Percentiles rank a stretch among this genome's conserved stretches.
Evolutionary conservation across 768 basidiomycete genomes (phyloP).

Genomic region (Podaxis sp.): DNA sequence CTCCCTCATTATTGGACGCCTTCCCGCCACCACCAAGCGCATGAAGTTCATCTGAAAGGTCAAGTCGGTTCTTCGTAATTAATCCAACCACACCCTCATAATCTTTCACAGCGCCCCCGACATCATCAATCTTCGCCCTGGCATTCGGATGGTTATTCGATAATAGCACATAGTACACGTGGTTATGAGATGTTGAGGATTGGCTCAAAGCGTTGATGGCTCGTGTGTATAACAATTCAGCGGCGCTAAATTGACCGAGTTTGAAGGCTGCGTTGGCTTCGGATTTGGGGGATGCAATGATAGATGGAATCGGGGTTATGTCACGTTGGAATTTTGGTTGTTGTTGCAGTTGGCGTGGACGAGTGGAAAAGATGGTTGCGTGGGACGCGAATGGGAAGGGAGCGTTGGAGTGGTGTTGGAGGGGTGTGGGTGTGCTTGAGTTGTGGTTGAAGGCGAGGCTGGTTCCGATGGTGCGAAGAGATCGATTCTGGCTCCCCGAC

Average conservation of each 20-base stretch:
- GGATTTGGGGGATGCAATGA: constrained; percentile 59
- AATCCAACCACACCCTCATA: constrained; percentile 9
- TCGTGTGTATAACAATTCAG: constrained; percentile 67
- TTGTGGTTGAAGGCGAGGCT: background rate
- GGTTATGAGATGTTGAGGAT: constrained; percentile 29
- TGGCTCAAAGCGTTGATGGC: constrained; percentile 46
- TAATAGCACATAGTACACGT: constrained; percentile 70
- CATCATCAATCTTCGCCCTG: constrained; percentile 70
- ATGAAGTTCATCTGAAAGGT: constrained; percentile 15
- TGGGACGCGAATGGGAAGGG: constrained; percentile 8
- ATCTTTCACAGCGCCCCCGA: constrained; percentile 49
- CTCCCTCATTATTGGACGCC: background rate
- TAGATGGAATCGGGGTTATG: constrained; percentile 38
- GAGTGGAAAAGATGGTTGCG: constrained; percentile 27
- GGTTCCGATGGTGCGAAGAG: constrained; percentile 30
- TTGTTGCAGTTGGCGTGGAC: constrained; percentile 10
- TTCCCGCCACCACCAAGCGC: constrained; percentile 11
- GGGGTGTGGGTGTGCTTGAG: constrained; percentile 26
- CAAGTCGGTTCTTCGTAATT: background rate
- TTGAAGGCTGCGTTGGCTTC: constrained; percentile 81
- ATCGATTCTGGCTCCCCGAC: constrained; percentile 28
- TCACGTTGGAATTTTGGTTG: constrained; percentile 31
- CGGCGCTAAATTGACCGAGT: constrained; percentile 84
- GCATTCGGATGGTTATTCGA: constrained; percentile 84
- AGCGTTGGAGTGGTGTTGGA: constrained; percentile 18